Conservation (phyloP, 169 alveolate species). For the Hepatocystis sp. region DNA sequence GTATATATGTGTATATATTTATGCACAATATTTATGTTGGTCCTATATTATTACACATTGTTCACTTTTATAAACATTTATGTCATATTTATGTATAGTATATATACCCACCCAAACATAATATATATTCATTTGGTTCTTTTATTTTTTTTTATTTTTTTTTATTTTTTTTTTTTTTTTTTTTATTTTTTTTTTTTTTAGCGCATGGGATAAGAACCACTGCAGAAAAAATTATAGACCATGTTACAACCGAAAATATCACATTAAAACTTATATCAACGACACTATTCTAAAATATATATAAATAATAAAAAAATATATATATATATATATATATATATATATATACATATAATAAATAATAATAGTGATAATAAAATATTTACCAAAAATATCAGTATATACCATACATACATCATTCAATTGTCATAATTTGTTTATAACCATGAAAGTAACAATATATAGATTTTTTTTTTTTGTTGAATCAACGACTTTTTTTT, state of each 20-base stretch:
- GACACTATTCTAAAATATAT: slow-evolving; percentile 8
- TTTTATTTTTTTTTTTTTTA: slow-evolving; percentile 1
- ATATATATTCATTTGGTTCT: not conserved
- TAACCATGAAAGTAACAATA: too few relatives aligned
- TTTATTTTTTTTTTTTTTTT: not conserved
- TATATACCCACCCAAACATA: not conserved
- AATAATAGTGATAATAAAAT: not conserved
- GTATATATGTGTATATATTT: too few relatives aligned
- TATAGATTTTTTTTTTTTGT: too few relatives aligned
- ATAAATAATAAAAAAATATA: too few relatives aligned
- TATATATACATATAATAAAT: too few relatives aligned
- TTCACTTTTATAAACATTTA: too few relatives aligned
- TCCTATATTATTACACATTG: not conserved
- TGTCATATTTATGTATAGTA: too few relatives aligned
- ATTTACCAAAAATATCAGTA: not conserved
- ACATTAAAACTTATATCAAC: slow-evolving; percentile 19
- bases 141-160: not conserved
- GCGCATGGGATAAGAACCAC: slow-evolving; percentile 58
- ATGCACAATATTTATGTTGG: not conserved
- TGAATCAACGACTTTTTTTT: too few relatives aligned
- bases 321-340: too few relatives aligned
- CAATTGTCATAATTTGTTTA: too few relatives aligned
- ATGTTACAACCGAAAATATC: slow-evolving; percentile 36
- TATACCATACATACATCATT: not conserved
- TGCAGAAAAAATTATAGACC: slow-evolving; percentile 26